Evolutionary conservation across 176 grass and related monocot genomes (phyloP), one percentile per base, ranked within the genome.

Genomic region (Leersia perrieri): DNA sequence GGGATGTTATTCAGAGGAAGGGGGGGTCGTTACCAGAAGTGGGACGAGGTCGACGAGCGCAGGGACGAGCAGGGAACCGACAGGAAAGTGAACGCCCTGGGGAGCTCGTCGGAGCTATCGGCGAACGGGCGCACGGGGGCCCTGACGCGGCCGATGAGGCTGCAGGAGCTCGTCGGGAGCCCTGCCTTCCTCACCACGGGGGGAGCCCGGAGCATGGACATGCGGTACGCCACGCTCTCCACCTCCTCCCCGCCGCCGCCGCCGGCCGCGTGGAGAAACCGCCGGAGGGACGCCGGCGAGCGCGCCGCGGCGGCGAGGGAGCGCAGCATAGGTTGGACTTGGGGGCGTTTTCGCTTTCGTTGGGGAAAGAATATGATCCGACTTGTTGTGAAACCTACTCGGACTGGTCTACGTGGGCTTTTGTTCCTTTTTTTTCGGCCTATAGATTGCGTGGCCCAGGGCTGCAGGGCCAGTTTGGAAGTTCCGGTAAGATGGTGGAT

Each of bases 161-260:
- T 88, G 82, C 91, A 90, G 32, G 82, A 93, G 68, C 85, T 87
- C 27, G 12, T 9, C 14, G 1, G 61, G 26, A 85, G 13, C 34
- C 7, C 22, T 11, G 0, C 5, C 55, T 14, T 69, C 10, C 3
- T 14, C 44, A 75, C 57, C 16, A 45, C 58, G n/a, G 75, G 58
- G 2, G 88, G 82, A 28, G 74, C 42, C 36, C 66, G 88, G 55
- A 94, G 78, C 91, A 88, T 90, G 33, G 85, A 93, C 80, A 78
- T 89, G 78, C 36, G 78, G 60, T 88, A 90, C 6, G 16, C 55
- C 33, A 87, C 20, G 78, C 88, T 90, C 79, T 86, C 80, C 29
- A 1, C 64, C n/a, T 72, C 70, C 28, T 80, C 79, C 44, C 38
- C 32, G 0, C 62, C 53, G 3, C 36, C 69, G 35, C 38, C 32